Percentiles rank a stretch among this genome's conserved stretches.
Evolutionary conservation across 495 filamentous ascomycete species (phyloP).

Genomic region (Tuber indicum): DNA sequence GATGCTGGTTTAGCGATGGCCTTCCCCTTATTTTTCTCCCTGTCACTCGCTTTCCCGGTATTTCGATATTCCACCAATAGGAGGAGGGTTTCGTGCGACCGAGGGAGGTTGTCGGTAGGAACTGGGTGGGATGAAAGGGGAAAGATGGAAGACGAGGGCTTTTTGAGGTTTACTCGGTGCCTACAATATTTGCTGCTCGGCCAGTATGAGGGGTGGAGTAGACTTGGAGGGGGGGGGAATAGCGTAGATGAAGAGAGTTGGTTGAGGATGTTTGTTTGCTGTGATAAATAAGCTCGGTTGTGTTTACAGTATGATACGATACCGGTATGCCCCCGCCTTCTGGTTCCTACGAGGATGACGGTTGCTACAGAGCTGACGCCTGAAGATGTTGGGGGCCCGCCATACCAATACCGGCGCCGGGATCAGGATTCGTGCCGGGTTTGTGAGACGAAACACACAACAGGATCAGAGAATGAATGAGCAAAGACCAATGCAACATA

Average conservation of each 20-base stretch:
- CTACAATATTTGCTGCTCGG: background rate
- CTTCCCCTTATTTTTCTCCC: background rate
- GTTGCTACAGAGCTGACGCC: background rate
- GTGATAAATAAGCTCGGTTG: background rate
- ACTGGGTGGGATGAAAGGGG: background rate
- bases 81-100: background rate
- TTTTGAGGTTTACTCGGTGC: constrained; percentile 1
- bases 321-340: background rate
- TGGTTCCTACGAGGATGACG: background rate
- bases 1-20: background rate
- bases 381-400: background rate
- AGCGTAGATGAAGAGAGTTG: background rate
- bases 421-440: background rate
- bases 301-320: background rate
- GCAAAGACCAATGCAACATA: background rate
- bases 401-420: background rate
- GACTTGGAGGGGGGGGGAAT: background rate
- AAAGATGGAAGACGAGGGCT: background rate
- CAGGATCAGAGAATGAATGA: background rate
- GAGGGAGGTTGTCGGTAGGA: background rate
- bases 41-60: background rate
- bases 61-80: background rate
- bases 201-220: background rate
- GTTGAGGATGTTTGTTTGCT: background rate
- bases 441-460: background rate